phyloP scores from a whole-genome alignment of 208 protist species.

The Crithidia thermophila region DNA sequence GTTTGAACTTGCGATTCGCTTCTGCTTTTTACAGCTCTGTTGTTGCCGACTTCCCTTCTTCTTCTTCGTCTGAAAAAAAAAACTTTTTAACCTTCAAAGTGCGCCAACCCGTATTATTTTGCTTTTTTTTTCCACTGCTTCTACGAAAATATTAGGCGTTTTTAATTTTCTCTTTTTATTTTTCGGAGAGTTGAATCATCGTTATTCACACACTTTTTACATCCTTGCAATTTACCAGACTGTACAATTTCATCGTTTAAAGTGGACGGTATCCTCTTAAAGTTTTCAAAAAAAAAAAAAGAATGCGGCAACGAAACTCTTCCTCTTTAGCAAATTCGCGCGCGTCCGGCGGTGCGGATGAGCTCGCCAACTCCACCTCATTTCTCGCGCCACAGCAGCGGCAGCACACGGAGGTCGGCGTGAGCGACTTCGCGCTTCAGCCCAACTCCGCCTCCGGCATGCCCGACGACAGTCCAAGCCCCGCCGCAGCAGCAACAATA shows the following conservation, averaged over 20 bases:
- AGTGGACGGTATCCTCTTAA: too few relatives aligned
- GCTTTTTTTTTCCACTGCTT: too few relatives aligned
- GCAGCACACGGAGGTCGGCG: neutral
- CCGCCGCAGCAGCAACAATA: conserved; percentile 2
- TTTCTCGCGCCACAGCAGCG: conserved; percentile 4
- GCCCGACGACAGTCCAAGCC: too few relatives aligned
- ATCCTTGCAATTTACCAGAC: too few relatives aligned
- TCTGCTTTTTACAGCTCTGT: neutral
- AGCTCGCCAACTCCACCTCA: neutral
- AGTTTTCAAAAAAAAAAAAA: too few relatives aligned
- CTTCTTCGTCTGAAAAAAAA: neutral
- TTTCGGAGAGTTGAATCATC: too few relatives aligned
- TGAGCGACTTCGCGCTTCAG: neutral
- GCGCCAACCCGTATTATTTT: neutral
- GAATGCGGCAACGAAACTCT: neutral
- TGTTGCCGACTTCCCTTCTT: neutral
- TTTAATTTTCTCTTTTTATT: neutral
- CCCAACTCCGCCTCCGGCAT: too few relatives aligned
- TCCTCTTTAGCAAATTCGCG: neutral
- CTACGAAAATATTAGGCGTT: neutral
- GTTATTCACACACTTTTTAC: too few relatives aligned
- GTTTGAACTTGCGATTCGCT: neutral
- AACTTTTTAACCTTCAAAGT: neutral
- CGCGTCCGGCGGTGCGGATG: neutral
- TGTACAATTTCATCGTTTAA: too few relatives aligned